phyloP scores from a whole-genome alignment of 2,329 filamentous ascomycete species.

The Fusarium praegraminearum region DNA sequence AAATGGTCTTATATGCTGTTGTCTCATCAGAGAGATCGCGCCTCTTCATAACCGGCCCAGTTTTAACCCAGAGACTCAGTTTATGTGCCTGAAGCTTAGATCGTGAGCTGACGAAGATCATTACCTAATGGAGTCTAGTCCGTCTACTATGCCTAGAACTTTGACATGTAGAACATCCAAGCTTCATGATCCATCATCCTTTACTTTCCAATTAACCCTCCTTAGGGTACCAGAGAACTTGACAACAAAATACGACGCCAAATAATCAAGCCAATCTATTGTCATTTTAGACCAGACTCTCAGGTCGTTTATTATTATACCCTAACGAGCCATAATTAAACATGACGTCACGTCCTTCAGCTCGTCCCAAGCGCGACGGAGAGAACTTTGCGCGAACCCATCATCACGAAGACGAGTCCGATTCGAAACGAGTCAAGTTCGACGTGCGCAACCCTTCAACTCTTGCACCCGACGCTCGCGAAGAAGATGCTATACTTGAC shows the following conservation, averaged over 20 bases:
- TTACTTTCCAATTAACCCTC: background rate
- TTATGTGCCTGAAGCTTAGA: background rate
- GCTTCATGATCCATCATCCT: constrained; percentile 16
- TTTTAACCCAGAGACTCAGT: background rate
- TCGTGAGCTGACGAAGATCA: constrained; percentile 1
- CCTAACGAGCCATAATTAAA: background rate
- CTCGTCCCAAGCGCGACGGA: constrained; percentile 84
- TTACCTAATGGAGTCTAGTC: constrained; percentile 27
- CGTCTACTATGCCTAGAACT: constrained; percentile 1
- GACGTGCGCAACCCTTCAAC: constrained; percentile 95
- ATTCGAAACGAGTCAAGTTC: constrained; percentile 85
- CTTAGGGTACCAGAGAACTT: background rate
- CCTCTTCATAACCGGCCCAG: background rate
- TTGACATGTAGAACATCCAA: constrained; percentile 18
- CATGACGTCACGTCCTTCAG: constrained; percentile 72
- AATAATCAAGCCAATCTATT: background rate
- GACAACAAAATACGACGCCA: background rate
- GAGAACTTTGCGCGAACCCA: constrained; percentile 84
- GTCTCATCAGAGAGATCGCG: too few relatives aligned
- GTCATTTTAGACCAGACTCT: background rate
- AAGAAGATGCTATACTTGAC: constrained; percentile 79
- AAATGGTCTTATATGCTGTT: too few relatives aligned
- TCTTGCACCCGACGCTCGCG: constrained; percentile 82
- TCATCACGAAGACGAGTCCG: constrained; percentile 67
- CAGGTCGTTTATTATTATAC: background rate